A percentile compares a stretch with the other conserved stretches of the same genome.
phyloP scores from a whole-genome alignment of 2,329 filamentous ascomycete species.

The Fusarium penzigii region DNA sequence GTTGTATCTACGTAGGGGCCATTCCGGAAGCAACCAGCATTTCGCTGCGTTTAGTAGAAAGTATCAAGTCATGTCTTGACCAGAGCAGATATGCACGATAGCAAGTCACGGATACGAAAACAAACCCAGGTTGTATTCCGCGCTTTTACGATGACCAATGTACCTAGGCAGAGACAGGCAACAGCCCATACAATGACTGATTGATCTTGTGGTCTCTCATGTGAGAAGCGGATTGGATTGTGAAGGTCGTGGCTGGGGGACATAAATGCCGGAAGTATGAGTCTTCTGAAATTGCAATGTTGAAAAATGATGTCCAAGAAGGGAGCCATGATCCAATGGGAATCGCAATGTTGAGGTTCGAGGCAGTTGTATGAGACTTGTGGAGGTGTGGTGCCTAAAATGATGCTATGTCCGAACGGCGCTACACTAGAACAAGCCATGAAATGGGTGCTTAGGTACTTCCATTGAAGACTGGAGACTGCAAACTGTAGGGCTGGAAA shows the following conservation, averaged over 20 bases:
- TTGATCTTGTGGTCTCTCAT: not conserved
- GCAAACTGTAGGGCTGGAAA: not conserved
- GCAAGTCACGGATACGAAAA: too few relatives aligned
- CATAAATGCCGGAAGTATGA: not conserved
- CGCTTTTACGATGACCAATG: not conserved
- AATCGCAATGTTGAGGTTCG: not conserved
- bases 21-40: too few relatives aligned
- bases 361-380: not conserved
- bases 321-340: not conserved
- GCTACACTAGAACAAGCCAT: too few relatives aligned
- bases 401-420: too few relatives aligned
- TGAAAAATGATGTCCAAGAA: not conserved
- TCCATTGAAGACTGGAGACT: too few relatives aligned
- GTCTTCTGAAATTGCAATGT: not conserved
- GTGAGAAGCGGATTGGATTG: not conserved
- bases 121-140: not conserved
- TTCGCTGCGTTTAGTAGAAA: not conserved
- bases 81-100: too few relatives aligned
- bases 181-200: not conserved
- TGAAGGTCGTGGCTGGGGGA: not conserved
- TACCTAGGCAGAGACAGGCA: not conserved
- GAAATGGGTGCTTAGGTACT: too few relatives aligned
- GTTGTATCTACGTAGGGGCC: too few relatives aligned
- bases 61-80: not conserved
- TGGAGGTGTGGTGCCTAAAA: not conserved